These are phyloP conservation scores for Fraxinus excelsior DNA, from an alignment of 257 asterid genomes.

Conservation along the genomic window DNA sequence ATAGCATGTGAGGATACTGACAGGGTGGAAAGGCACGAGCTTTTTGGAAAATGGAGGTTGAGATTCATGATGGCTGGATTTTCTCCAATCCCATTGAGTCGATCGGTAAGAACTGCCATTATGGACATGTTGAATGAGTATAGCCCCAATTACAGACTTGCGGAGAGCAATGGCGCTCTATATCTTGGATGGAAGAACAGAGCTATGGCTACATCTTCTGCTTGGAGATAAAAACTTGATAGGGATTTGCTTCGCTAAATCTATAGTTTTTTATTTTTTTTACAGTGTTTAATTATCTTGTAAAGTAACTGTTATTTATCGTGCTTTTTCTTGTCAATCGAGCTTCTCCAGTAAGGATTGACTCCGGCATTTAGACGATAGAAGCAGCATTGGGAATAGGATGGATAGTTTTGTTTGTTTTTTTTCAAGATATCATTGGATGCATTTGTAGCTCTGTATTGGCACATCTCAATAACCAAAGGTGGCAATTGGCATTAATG, in stretches of 20 bases:
- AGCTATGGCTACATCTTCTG: constrained; percentile 66
- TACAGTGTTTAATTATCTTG: constrained; percentile 18
- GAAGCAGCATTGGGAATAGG: background rate
- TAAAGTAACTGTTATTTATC: constrained; percentile 24
- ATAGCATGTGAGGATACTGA: constrained; percentile 86
- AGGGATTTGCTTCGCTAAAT: background rate
- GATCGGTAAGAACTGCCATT: constrained; percentile 55
- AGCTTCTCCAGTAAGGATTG: background rate
- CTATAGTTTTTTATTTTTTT: background rate
- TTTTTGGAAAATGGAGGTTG: constrained; percentile 78
- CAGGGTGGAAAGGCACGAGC: constrained; percentile 87
- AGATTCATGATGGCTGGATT: constrained; percentile 84
- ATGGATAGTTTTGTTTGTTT: background rate
- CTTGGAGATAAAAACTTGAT: constrained; percentile 30
- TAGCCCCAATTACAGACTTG: constrained; percentile 56
- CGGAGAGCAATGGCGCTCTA: constrained; percentile 61
- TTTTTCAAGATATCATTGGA: background rate
- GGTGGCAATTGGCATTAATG: background rate
- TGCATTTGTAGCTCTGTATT: background rate
- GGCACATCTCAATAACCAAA: background rate
- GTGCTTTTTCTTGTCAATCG: background rate
- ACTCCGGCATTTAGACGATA: constrained; percentile 12
- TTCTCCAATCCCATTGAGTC: constrained; percentile 52
- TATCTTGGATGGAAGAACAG: constrained; percentile 89
- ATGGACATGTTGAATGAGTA: constrained; percentile 60